Base-by-base conservation (phyloP, 768 basidiomycete species). In the Tulasnella sp. region DNA sequence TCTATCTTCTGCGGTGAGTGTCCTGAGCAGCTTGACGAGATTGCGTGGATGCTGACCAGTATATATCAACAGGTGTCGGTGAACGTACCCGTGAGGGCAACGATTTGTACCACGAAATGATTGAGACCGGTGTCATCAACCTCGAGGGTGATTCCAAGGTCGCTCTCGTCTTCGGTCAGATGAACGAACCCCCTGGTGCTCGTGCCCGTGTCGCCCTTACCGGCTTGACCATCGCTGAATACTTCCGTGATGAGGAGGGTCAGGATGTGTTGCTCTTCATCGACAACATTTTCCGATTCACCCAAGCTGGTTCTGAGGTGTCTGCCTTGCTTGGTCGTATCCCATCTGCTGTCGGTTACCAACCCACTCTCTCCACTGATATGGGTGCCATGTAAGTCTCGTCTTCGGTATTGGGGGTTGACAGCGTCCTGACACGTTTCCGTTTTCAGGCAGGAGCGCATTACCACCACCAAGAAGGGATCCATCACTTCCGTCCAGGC, bases 281-380 rank as follows among this genome's bases (percentile, higher is more conserved):
- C 81, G 97, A 99, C 91, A 99, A 99, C 89, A 99, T 99, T 84
- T 99, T 99, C 97, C 95, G 97, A 81, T 99, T 99, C 92, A 99
- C 97, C 77, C 97, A 98, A 83, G 97, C 97, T 79, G 97, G 97
- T 90, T 99, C 97, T 76, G 97, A 98, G 82, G 97, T 98, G 86
- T 99, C 97, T 84, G 97, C 97, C 76, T 83, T 99, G 78, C 92
- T 98, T 77, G 97, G 97, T 87, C 97, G 97, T 94, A 99, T 98
- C 80, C 97, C 97, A 77, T 98, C 97, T 77, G 97, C 97, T 76
- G 97, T 99, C 87, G 97, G 97, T 89, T 99, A 99, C 85, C 97
- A 99, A 82, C 97, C 97, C 80, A 98, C 97, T 69, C 90, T 98
- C 74, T 98, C 97, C 76, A 99, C 97, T 80, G 97, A 99, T 82